Conservation (phyloP, 768 basidiomycete species). For the Fibroporia radiculosa region DNA sequence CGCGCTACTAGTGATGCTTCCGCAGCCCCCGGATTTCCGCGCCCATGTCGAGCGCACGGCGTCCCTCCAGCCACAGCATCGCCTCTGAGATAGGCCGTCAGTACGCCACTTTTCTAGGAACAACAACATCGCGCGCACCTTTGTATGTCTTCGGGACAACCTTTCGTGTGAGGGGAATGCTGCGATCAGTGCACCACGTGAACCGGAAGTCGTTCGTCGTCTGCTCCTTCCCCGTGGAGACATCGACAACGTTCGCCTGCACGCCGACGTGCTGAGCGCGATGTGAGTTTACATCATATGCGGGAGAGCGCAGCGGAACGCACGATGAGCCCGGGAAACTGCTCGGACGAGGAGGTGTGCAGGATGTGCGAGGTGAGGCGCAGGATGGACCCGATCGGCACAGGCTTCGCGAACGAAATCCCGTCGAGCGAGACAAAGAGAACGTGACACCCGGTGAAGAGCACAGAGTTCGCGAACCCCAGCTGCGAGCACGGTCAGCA, state of each 20-base stretch:
- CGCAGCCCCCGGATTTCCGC: conserved; percentile 46
- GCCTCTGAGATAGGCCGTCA: conserved; percentile 44
- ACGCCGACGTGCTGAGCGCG: conserved; percentile 57
- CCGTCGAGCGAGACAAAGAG: conserved; percentile 73
- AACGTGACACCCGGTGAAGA: conserved; percentile 61
- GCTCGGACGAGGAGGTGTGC: conserved; percentile 41
- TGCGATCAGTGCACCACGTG: conserved; percentile 51
- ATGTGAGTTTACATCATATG: too few relatives aligned
- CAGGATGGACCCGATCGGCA: conserved; percentile 79
- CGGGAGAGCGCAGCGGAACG: conserved; percentile 19
- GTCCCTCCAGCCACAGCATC: conserved; percentile 81
- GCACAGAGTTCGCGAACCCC: conserved; percentile 61
- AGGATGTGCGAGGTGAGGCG: conserved; percentile 64
- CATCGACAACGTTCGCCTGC: conserved; percentile 64
- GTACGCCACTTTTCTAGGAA: conserved; percentile 9
- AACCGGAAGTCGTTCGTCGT: conserved; percentile 74
- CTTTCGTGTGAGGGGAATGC: conserved; percentile 29
- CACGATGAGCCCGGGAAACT: conserved; percentile 55
- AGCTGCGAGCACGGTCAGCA: conserved; percentile 34
- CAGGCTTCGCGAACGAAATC: conserved; percentile 72
- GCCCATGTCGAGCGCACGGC: conserved; percentile 62
- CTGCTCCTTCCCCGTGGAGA: conserved; percentile 53
- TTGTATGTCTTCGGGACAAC: conserved; percentile 67
- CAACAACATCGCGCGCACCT: conserved; percentile 34
- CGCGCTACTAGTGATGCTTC: conserved; percentile 1